Percentiles rank a stretch among this genome's conserved stretches.
phyloP scores from a whole-genome alignment of 225 moss, liverwort and hornwort genomes.

The Pseudisothecium myosuroides region DNA sequence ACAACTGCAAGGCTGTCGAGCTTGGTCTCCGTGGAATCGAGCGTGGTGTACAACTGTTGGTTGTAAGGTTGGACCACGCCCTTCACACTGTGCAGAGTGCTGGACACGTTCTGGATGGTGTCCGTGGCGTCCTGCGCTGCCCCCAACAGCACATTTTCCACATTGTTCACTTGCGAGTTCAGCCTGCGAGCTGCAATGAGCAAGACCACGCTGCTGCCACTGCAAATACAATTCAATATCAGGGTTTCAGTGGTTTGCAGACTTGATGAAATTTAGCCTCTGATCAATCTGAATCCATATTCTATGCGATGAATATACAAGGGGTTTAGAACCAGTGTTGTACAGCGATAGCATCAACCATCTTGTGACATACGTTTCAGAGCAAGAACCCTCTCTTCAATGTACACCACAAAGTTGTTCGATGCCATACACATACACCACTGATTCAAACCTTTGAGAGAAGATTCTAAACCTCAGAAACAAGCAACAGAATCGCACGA shows the following conservation, averaged over 20 bases:
- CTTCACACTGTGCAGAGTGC: conserved; percentile 15
- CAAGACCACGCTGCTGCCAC: conserved; percentile 36
- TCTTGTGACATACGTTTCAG: background rate
- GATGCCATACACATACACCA: background rate
- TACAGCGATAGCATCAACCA: background rate
- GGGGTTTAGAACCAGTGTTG: background rate
- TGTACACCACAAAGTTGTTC: background rate
- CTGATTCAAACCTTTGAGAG: background rate
- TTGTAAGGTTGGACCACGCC: conserved; percentile 14
- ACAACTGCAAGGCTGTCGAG: conserved; percentile 16
- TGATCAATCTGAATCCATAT: background rate
- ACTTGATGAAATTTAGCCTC: background rate
- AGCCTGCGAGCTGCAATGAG: conserved; percentile 18
- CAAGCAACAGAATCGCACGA: background rate
- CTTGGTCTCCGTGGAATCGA: conserved; percentile 16
- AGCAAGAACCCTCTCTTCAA: background rate
- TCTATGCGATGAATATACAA: background rate
- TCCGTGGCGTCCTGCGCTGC: conserved; percentile 26
- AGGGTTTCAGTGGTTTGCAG: background rate
- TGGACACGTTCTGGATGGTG: conserved; percentile 21
- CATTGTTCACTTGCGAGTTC: conserved; percentile 35
- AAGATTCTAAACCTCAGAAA: background rate
- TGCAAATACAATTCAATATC: background rate
- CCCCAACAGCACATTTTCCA: conserved; percentile 22
- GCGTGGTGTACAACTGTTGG: background rate